These are phyloP conservation scores for Rhodotorula sp. DNA, from an alignment of 1,284 basidiomycete genomes.

Conservation along the genomic window DNA sequence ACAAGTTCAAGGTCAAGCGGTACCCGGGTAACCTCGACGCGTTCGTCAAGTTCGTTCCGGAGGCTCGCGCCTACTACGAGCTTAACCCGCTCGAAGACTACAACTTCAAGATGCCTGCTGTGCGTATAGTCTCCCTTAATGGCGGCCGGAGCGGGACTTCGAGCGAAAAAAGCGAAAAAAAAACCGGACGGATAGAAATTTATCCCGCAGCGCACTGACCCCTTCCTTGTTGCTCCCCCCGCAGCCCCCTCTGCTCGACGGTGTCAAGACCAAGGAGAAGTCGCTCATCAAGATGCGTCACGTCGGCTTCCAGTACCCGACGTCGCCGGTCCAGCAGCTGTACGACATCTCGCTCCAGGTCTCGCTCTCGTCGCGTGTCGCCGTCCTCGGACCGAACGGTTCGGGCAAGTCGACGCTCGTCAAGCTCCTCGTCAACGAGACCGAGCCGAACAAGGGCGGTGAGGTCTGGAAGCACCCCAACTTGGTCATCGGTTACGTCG, in stretches of 20 bases:
- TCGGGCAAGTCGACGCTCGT: constrained; percentile 98
- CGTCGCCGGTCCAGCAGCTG: constrained; percentile 78
- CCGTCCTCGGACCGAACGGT: constrained; percentile 93
- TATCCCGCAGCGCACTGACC: constrained; percentile 8
- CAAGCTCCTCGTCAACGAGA: constrained; percentile 96
- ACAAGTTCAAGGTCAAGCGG: constrained; percentile 97
- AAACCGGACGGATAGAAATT: too few relatives aligned
- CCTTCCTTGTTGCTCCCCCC: constrained; percentile 77
- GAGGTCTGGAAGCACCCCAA: constrained; percentile 99
- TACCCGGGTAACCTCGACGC: constrained; percentile 97
- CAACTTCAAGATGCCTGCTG: constrained; percentile 91
- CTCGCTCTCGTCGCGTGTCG: constrained; percentile 94
- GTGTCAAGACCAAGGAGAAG: constrained; percentile 99
- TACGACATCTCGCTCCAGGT: constrained; percentile 94
- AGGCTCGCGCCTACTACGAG: constrained; percentile 97
- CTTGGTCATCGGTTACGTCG: constrained; percentile 97
- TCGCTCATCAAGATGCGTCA: constrained; percentile 94
- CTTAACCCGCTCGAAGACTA: constrained; percentile 85
- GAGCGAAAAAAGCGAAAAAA: neutral
- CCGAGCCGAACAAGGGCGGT: constrained; percentile 93
- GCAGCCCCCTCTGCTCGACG: constrained; percentile 90
- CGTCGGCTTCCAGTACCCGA: constrained; percentile 95
- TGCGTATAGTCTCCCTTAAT: constrained; percentile 2
- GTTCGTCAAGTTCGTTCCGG: constrained; percentile 90
- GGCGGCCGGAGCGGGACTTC: neutral